phyloP scores from a whole-genome alignment of 139 green algal species.

The Chlorella sp. region DNA sequence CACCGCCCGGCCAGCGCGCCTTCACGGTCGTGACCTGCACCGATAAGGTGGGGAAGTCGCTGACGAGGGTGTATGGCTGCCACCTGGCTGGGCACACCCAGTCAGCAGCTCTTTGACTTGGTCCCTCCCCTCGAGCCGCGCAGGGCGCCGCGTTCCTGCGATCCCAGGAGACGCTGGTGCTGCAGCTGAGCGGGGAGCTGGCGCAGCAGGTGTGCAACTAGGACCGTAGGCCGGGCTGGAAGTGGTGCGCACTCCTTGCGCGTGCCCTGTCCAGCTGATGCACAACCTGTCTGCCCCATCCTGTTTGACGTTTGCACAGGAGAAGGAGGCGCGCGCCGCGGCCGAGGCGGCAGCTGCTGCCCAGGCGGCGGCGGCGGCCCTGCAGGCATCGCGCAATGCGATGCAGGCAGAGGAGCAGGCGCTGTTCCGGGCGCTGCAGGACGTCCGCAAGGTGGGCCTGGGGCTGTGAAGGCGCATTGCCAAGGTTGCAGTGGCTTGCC shows the following conservation, averaged over 20 bases:
- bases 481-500: not conserved
- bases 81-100: no score
- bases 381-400: not conserved
- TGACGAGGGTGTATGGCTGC: no score
- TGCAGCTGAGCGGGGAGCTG: conserved; percentile 15
- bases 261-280: no score
- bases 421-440: conserved; percentile 15
- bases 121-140: no score
- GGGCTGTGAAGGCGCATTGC: not conserved
- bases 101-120: no score
- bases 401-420: conserved; percentile 24
- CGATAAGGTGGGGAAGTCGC: conserved; percentile 2
- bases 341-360: conserved; percentile 22
- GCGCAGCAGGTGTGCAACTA: not conserved
- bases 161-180: conserved; percentile 1
- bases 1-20: conserved; percentile 9
- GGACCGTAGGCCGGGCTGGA: no score
- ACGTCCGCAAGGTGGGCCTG: conserved; percentile 27
- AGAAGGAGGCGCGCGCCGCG: conserved; percentile 32
- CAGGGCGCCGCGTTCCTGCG: conserved; percentile 19
- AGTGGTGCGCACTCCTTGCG: no score
- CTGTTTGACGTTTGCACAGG: no score
- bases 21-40: conserved; percentile 7
- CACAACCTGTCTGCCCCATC: no score
- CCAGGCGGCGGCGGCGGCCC: not conserved